Base-by-base conservation (phyloP, 2,329 filamentous ascomycete genomes). In the Knufia fluminis region DNA sequence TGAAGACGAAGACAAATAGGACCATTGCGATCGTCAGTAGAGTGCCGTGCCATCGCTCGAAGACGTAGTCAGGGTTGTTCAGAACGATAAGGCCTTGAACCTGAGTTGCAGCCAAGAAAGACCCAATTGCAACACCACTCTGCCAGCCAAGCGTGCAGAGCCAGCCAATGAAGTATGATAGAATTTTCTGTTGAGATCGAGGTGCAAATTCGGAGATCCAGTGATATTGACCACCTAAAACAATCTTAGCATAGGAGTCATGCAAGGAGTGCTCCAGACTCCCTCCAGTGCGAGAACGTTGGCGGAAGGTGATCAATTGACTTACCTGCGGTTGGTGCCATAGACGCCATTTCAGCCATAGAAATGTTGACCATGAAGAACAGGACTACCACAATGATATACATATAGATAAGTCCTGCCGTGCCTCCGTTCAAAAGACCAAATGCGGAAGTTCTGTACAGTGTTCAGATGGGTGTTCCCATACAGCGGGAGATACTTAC, bases 81-180 rank as follows among this genome's bases (percentile, higher is more conserved):
- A 73, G 57, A 12, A 68, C 62, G 17, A 72, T 62, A 6, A 74
- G 54, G 0, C 67, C 70, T 54, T 73, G 69, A 3, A 73, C 66
- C 26, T 69, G 65, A 3, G 62, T 66, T 1, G 66, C 70, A 6
- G 67, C 67, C 8, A 71, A 62, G 59, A 67, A 71, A 16, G 62
- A 65, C 41, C 49, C 53, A 14, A 50, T 48, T 3, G 50, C 48
- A 3, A 51, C 46, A 12, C 48, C 60, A 22, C 43, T 49, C 19
- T 64, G 57, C 59, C 60, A 60, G 22, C 61, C 57, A 23, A 61
- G 46, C 39, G 60, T 55, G 20, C 56, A 57, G 16, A 63, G 46
- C 61, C 61, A 63, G 23, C 60, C 57, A 16, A 57, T 54, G 22
- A 59, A 48, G 28, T 38, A 51, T n/a, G 44, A 42, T 2, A 51